Conservation (phyloP, 352 stramenopile species). For the Globisporangium heterothallicum region DNA sequence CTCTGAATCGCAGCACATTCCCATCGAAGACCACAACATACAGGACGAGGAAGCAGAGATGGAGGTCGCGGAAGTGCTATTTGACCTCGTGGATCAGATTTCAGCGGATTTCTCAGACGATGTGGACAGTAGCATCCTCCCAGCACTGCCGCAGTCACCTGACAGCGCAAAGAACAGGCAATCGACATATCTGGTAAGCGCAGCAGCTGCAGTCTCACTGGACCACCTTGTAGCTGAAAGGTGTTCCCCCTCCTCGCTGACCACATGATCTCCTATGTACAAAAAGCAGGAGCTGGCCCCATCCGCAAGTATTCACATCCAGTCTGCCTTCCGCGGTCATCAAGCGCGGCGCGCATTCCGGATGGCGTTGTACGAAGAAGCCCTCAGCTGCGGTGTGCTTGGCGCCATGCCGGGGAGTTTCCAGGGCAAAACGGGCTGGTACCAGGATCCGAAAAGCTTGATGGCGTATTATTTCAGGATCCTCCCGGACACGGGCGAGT, state of each 20-base stretch:
- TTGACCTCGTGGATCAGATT: conserved; percentile 32
- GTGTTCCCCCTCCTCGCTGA: not conserved
- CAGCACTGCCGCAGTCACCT: not conserved
- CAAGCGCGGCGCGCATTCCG: conserved; percentile 44
- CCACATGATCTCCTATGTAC: not conserved
- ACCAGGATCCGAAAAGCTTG: conserved; percentile 68
- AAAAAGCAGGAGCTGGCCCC: not conserved
- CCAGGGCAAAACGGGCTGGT: conserved; percentile 65
- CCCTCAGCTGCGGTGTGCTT: conserved; percentile 52
- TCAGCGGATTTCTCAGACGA: conserved; percentile 9
- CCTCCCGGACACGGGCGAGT: conserved; percentile 41
- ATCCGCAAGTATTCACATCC: conserved; percentile 33
- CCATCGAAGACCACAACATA: not conserved
- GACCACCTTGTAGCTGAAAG: too few relatives aligned
- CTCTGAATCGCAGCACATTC: not conserved
- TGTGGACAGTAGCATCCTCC: conserved; percentile 1
- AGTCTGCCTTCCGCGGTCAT: conserved; percentile 54
- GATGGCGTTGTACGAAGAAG: conserved; percentile 58
- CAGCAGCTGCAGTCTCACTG: not conserved
- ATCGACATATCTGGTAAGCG: not conserved
- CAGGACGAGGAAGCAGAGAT: conserved; percentile 26
- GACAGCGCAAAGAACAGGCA: not conserved
- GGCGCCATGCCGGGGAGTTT: conserved; percentile 64
- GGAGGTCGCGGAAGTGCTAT: conserved; percentile 39
- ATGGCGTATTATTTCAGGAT: conserved; percentile 77